These are phyloP conservation scores for Leccinum aurantiacum DNA, from an alignment of 768 basidiomycete genomes.

Conservation along the genomic window DNA sequence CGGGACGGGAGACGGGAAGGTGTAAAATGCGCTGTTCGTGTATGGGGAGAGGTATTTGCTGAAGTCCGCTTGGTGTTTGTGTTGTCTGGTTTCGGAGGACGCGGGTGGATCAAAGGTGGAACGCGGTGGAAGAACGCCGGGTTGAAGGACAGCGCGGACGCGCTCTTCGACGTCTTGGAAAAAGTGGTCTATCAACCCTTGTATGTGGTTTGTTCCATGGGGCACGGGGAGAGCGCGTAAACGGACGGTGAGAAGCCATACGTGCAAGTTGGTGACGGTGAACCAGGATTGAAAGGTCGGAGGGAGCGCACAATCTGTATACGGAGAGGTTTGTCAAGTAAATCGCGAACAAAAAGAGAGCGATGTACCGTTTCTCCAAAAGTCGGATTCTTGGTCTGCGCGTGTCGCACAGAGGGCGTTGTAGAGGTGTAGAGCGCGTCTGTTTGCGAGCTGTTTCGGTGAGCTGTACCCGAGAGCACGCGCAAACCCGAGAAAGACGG, in stretches of 20 bases:
- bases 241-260: constrained; percentile 88
- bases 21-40: constrained; percentile 26
- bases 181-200: constrained; percentile 90
- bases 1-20: constrained; percentile 27
- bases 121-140: constrained; percentile 37
- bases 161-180: constrained; percentile 93
- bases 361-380: constrained; percentile 67
- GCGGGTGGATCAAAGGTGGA: constrained; percentile 5
- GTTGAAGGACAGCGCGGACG: constrained; percentile 76
- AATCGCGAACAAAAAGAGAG: background rate
- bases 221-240: constrained; percentile 76
- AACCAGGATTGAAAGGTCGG: constrained; percentile 98
- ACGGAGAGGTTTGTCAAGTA: constrained; percentile 1
- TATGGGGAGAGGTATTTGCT: constrained; percentile 23
- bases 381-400: constrained; percentile 57
- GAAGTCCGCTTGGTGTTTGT: constrained; percentile 24
- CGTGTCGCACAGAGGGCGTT: constrained; percentile 52
- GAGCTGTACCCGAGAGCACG: constrained; percentile 59
- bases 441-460: constrained; percentile 58
- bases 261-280: constrained; percentile 86
- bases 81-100: constrained; percentile 12
- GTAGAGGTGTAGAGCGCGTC: constrained; percentile 59
- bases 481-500: constrained; percentile 48
- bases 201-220: constrained; percentile 67
- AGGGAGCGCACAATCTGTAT: constrained; percentile 75